Base-by-base conservation (phyloP, 805 yeast genomes). In the Candida yuanshanica region DNA sequence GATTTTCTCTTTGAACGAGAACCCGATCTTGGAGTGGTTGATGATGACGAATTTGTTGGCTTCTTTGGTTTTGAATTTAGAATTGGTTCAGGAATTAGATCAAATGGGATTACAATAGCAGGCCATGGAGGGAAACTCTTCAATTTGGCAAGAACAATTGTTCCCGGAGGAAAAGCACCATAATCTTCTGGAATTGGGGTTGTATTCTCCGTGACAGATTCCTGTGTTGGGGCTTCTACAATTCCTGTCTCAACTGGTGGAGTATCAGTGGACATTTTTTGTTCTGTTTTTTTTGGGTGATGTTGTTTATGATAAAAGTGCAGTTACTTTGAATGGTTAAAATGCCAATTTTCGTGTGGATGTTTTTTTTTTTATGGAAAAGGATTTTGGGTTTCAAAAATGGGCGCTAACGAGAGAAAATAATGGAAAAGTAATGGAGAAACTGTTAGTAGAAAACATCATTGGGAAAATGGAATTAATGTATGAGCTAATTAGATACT, bases 51-150 rank as follows among this genome's bases (percentile, higher is more conserved):
- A 17, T 33, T 35, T 9, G 41, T 21, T 14, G 55, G 40, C 11
- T 63, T 48, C 49, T 75, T 75, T 13, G 87, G 85, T 43, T 69
- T 73, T 45, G 68, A 71, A 14, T 62, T 58, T 20, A 63, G 48
- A 22, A 85, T 75, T 49, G 70, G 65, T 17, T 65, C 74, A 1
- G 95, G 93, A 6, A 86, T 67, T 7, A 75, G 60, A 14, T 71
- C 69, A 44, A 66, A 74, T 2, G 80, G 81, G 4, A 86, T 72
- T 4, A 85, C 79, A 78, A 86, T 80, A 3, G 90, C 89, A 0
- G 96, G 96, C 96, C 96, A 87, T 33, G 90, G 83, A 3, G 95
- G 85, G 56, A 79, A 87, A 8, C 95, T 95, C 55, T 85, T 87
- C 36, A 87, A 79, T 60, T 87, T 87, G 7, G 93, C 93, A 20